phyloP scores from a whole-genome alignment of 2,329 filamentous ascomycete species.

The Daldinia eschscholtzii region DNA sequence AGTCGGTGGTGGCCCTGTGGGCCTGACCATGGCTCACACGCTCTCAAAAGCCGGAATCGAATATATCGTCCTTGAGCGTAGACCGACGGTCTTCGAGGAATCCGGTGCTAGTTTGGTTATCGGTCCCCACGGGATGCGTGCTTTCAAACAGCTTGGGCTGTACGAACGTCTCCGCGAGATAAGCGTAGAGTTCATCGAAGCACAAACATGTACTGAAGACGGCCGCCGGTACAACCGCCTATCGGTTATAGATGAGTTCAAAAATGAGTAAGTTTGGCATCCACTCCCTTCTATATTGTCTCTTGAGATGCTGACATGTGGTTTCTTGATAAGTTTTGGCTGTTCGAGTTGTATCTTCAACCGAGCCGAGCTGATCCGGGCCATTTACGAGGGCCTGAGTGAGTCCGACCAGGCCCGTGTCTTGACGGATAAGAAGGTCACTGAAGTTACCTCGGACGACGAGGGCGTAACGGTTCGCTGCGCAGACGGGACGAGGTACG shows the following conservation, averaged over 20 bases:
- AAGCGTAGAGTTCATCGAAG: not conserved
- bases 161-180: constrained; percentile 24
- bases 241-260: not conserved
- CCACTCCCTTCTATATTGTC: not conserved
- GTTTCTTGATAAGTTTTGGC: constrained; percentile 27
- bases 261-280: not conserved
- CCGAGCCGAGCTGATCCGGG: constrained; percentile 27
- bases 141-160: constrained; percentile 35
- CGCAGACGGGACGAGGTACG: constrained; percentile 36
- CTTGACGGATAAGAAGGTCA: constrained; percentile 35
- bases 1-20: constrained; percentile 50
- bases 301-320: not conserved
- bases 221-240: constrained; percentile 3
- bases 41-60: constrained; percentile 53
- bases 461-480: constrained; percentile 33
- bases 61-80: constrained; percentile 56
- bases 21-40: constrained; percentile 50
- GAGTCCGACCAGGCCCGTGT: constrained; percentile 26
- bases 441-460: constrained; percentile 22
- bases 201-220: not conserved
- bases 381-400: constrained; percentile 32
- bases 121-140: constrained; percentile 26
- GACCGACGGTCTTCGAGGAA: constrained; percentile 29
- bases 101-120: constrained; percentile 38
- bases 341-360: constrained; percentile 22